Evolutionary conservation across 2,329 filamentous ascomycete genomes (phyloP).

Genomic region (Fusarium sterilihyphosum): DNA sequence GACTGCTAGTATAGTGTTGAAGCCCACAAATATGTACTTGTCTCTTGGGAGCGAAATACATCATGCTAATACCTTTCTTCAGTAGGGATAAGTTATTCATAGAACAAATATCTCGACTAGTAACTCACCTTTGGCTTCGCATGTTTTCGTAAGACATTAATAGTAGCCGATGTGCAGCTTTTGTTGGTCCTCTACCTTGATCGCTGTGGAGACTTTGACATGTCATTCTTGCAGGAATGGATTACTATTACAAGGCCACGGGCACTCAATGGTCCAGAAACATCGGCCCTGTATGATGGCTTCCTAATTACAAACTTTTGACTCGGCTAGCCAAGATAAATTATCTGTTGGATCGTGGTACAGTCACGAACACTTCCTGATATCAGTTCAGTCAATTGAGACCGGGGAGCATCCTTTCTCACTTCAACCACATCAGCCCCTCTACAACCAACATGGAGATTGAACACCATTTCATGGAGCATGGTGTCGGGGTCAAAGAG

Average conservation of each 20-base stretch:
- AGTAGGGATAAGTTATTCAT: not conserved
- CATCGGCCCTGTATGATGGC: not conserved
- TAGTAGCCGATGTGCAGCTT: not conserved
- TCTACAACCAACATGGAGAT: not conserved
- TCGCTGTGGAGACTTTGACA: accelerated
- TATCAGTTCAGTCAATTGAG: not conserved
- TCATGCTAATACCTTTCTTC: too few species aligned
- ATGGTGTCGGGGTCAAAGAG: too few species aligned
- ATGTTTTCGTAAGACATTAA: not conserved
- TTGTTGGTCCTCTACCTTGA: not conserved
- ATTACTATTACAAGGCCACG: not conserved
- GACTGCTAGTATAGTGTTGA: not conserved
- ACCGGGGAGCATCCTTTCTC: not conserved
- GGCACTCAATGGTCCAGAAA: not conserved
- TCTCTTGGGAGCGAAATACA: not conserved
- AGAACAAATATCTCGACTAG: not conserved
- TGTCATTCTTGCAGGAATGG: not conserved
- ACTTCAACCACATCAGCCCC: not conserved
- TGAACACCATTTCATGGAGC: not conserved
- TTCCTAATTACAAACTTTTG: not conserved
- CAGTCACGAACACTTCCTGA: not conserved
- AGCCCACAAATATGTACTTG: not conserved
- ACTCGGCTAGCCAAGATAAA: not conserved
- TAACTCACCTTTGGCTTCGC: not conserved
- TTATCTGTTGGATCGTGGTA: not conserved